Conservation (phyloP, 2,329 filamentous ascomycete species). For the Aspergillus pseudonomiae region DNA sequence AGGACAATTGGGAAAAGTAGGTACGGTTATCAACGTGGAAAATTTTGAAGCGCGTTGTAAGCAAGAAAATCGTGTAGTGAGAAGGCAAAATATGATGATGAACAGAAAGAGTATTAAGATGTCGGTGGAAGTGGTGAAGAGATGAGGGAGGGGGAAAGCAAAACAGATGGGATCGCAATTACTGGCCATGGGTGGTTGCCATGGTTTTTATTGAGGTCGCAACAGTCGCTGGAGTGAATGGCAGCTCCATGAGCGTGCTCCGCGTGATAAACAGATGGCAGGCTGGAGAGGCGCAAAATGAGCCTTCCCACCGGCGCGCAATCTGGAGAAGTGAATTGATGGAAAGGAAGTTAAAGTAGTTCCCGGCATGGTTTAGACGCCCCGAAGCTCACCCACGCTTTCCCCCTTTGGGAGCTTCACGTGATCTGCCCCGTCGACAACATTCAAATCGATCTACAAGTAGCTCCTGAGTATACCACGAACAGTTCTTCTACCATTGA, state of each 20-base stretch:
- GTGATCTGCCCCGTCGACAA: background rate
- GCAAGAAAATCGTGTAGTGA: background rate
- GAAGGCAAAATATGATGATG: slow-evolving; percentile 3
- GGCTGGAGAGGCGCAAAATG: background rate
- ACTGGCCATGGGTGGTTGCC: slow-evolving; percentile 19
- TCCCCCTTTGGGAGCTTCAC: background rate
- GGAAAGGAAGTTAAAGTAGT: slow-evolving; percentile 7
- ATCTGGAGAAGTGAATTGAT: slow-evolving; percentile 8
- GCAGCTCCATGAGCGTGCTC: slow-evolving; percentile 15
- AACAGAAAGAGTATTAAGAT: slow-evolving; percentile 6
- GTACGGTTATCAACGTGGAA: background rate
- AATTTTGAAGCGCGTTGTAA: background rate
- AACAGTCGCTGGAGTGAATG: slow-evolving; percentile 11
- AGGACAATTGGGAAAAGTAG: background rate
- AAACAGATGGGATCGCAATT: slow-evolving; percentile 17
- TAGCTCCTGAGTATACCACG: background rate
- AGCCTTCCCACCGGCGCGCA: slow-evolving; percentile 5
- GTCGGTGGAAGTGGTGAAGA: background rate
- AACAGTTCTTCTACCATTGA: background rate
- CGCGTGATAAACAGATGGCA: background rate
- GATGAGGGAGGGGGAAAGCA: slow-evolving; percentile 12
- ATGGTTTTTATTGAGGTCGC: slow-evolving; percentile 16
- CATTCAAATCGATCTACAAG: background rate
- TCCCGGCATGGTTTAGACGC: slow-evolving; percentile 1
- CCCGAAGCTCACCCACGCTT: background rate